phyloP scores from a whole-genome alignment of 768 basidiomycete species.

The Mycena rosella region DNA sequence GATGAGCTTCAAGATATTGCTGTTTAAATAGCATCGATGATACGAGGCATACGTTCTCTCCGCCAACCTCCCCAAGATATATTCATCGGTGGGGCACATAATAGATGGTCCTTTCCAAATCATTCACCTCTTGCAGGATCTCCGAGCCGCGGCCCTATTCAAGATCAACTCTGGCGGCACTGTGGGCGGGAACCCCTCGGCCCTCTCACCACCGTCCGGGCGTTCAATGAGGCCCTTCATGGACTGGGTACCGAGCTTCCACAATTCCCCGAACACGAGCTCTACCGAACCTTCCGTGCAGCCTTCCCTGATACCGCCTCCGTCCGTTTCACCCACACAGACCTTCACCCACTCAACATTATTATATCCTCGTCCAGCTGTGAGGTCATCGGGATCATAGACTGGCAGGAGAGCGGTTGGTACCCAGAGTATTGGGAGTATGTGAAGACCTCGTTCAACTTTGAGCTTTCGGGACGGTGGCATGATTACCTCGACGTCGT shows the following conservation, averaged over 20 bases:
- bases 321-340: slow-evolving; percentile 15
- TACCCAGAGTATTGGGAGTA: slow-evolving; percentile 19
- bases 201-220: background rate
- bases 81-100: no score
- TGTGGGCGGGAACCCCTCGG: no score
- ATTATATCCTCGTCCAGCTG: slow-evolving; percentile 1
- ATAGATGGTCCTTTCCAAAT: background rate
- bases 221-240: background rate
- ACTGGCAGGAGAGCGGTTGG: slow-evolving; percentile 39
- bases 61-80: no score
- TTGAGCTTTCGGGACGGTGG: background rate
- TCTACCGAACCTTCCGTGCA: slow-evolving; percentile 21
- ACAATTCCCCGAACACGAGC: slow-evolving; percentile 13
- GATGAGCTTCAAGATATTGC: no score
- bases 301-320: slow-evolving; percentile 23
- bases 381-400: slow-evolving; percentile 37
- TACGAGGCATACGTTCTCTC: no score
- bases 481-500: background rate
- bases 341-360: background rate
- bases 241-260: background rate
- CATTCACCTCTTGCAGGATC: background rate
- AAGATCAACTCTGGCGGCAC: background rate
- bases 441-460: background rate
- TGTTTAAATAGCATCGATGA: no score
- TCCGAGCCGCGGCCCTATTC: background rate